A percentile compares a stretch with the other conserved stretches of the same genome.
phyloP scores from a whole-genome alignment of 2,329 filamentous ascomycete species.

The Ambrosiella beaveri region DNA sequence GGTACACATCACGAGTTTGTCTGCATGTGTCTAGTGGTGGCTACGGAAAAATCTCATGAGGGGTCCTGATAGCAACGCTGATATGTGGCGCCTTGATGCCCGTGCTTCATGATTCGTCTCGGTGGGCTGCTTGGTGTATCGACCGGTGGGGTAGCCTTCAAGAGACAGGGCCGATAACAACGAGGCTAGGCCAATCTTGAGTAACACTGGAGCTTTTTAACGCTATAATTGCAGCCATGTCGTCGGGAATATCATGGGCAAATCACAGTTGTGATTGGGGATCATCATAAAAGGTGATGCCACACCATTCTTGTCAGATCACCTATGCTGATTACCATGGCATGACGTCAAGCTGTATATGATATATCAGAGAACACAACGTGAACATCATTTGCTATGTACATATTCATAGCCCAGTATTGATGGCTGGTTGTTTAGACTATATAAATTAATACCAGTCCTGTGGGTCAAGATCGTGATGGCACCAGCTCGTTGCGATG shows the following conservation, averaged over 20 bases:
- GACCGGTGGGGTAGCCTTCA: not conserved
- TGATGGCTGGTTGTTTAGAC: no score
- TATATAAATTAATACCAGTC: no score
- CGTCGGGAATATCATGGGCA: constrained; percentile 5
- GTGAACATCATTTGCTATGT: no score
- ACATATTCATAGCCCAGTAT: no score
- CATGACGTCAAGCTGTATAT: not conserved
- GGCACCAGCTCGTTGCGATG: not conserved
- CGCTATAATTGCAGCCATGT: not conserved
- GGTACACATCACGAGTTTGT: not conserved
- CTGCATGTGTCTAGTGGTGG: not conserved
- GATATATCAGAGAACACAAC: not conserved
- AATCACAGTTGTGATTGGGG: not conserved
- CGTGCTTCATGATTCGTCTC: not conserved
- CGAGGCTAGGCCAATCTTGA: not conserved
- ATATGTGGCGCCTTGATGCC: not conserved
- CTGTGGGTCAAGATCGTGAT: no score
- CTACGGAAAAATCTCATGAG: not conserved
- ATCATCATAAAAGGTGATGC: not conserved
- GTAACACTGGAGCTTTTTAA: not conserved
- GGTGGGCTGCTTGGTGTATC: not conserved
- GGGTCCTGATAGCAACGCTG: not conserved
- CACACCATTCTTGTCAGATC: constrained; percentile 2
- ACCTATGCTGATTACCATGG: not conserved
- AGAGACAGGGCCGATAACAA: not conserved